Evolutionary conservation across 106 monocot genomes (phyloP).

Genomic region (Iris macrosiphon): DNA sequence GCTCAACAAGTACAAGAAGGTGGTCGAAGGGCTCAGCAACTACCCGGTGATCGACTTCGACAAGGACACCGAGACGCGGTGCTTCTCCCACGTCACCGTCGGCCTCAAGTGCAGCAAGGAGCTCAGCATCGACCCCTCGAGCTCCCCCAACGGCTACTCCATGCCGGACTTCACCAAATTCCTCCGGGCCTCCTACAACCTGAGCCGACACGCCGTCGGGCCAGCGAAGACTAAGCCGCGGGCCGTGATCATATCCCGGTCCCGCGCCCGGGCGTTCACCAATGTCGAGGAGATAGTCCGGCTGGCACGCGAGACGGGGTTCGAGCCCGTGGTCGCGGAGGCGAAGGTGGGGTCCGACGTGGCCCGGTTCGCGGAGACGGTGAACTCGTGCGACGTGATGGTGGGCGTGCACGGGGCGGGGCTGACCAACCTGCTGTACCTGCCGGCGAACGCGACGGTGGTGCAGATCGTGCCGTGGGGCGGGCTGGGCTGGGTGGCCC

Average conservation of each 20-base stretch:
- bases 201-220: conserved; percentile 9
- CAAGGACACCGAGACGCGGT: conserved; percentile 9
- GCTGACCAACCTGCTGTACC: conserved; percentile 56
- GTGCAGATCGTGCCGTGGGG: conserved; percentile 60
- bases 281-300: conserved; percentile 27
- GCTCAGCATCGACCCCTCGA: conserved; percentile 30
- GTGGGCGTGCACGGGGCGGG: conserved; percentile 72
- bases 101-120: conserved; percentile 28
- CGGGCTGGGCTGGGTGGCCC: conserved; percentile 22
- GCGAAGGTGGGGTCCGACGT: conserved; percentile 18
- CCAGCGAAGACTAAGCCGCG: conserved; percentile 17
- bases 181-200: conserved; percentile 18
- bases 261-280: conserved; percentile 22
- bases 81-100: conserved; percentile 22
- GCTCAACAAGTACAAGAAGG: conserved; percentile 18
- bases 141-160: conserved; percentile 16
- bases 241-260: conserved; percentile 45
- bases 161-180: conserved; percentile 49
- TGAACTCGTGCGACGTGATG: conserved; percentile 65
- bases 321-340: conserved; percentile 37
- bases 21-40: conserved; percentile 17
- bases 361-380: conserved; percentile 18
- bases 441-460: conserved; percentile 36
- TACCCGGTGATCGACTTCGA: conserved; percentile 31
- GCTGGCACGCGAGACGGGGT: conserved; percentile 33